Base-by-base conservation (phyloP, 768 basidiomycete genomes). In the Chlorophyllum brunneum region DNA sequence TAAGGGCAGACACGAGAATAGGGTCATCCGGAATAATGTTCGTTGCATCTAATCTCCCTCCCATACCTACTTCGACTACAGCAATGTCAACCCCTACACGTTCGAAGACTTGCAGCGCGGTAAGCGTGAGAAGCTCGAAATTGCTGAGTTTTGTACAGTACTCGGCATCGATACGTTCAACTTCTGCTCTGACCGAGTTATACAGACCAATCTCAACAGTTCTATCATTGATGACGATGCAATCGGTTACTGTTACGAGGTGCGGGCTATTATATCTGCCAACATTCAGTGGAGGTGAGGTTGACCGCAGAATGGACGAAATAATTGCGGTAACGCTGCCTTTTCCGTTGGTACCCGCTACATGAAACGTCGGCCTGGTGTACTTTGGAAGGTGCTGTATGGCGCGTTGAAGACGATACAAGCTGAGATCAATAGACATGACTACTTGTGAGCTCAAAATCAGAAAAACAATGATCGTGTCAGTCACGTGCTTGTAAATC, bases 311-410 rank as follows among this genome's bases (percentile, higher is more conserved):
- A 59, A 92, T 87, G 37, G 91, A 91, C 0, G 90, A 81, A 9
- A 97, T 66, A 30, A 93, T 73, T 4, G 86, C 85, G 1, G 92
- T 85, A 10, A 95, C 92, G 59, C 91, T 95, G 30, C 97, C 97
- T 67, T 98, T 99, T 7, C 95, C 95, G 68, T 99, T 98, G 0
- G 97, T 99, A 0, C 97, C 97, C 6, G 93, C 85, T 52, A 98
- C 78, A 62, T 99, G 97, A 30, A 90, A 74, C 0, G 93, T 92
- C 0, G 93, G 95, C 2, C 90, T 78, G 0, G 75, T 81, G 61
- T 88, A 86, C 0, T 73, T 68, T 0, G 81, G 82, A 4, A 95
- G 68, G 58, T 75, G 61, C 2, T 64, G 53, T 29, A 86, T 75
- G 0, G 93, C 73, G 2, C 52, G 64, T 37, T 64, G 60, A 31